Evolutionary conservation across 2,329 filamentous ascomycete species (phyloP), one percentile per base, ranked within the genome.

Genomic region (Fusarium pilosicola): DNA sequence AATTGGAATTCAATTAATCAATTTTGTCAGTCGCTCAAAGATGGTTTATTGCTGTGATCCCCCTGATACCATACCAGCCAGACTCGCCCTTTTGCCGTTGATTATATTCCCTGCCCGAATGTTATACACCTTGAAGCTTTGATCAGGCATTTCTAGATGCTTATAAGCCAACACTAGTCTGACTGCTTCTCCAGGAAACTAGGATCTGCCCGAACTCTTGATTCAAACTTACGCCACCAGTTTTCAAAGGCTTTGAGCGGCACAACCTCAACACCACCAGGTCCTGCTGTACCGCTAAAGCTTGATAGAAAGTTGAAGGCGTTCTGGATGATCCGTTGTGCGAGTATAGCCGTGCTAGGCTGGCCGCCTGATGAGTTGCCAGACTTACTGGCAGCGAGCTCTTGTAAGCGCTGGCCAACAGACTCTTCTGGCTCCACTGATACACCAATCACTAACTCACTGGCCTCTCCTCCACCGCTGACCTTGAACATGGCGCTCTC

Each of bases 181-280:
- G 74, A 73, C 52, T 83, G 81, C 77, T 92, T 90, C 83, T 98
- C 95, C 75, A 99, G 85, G 81, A 99, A 99, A 12, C 90, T 89
- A 0, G 96, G 96, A 84, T 99, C 96, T 73, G 90, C 88, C 77
- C 95, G 92, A 44, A 99, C 89, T 79, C 91, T 92, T 70, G 90
- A 89, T 85, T 99, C 96, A 84, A 99, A 99, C 83, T 98, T 98
- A 69, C 87, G 89, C 96, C 97, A 99, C 96, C 97, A 99, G 66
- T 97, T 94, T 84, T 97, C 93, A 81, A 99, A 99, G 10, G 93
- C 94, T 84, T 94, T 96, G 73, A 99, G 84, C n/a, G 96, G 95
- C 30, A 99, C 94, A 18, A 97, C 93, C 81, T 98, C 96, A 51
- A 93, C 89, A 1, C 93, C 93, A 5, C 86, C 88, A 32, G 85